Percentiles rank a stretch among this genome's conserved stretches.
Evolutionary conservation across 1,284 basidiomycete genomes (phyloP).

Genomic region (Ustilago esculenta): DNA sequence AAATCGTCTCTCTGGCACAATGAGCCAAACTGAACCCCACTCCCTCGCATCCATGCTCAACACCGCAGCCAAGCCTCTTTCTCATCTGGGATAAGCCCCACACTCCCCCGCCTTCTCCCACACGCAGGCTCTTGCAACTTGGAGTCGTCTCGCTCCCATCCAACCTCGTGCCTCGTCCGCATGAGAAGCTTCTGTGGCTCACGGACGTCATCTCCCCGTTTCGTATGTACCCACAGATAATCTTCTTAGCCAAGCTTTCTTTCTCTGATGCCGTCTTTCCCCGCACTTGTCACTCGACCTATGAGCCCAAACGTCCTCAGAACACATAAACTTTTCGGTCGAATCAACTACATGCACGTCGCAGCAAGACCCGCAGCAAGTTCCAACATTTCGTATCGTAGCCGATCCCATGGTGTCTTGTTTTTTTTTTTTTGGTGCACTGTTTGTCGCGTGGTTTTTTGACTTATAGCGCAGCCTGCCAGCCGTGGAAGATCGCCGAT

Average conservation of each 20-base stretch:
- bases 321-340: no score
- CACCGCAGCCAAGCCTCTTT: no score
- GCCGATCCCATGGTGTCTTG: neutral
- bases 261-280: neutral
- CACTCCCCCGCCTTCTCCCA: no score
- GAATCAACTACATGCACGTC: no score
- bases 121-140: no score
- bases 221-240: neutral
- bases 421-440: neutral
- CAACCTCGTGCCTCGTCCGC: neutral
- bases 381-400: conserved; percentile 4
- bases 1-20: no score
- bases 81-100: no score
- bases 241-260: conserved; percentile 6
- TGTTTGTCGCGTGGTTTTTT: neutral
- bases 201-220: neutral
- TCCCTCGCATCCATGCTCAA: no score
- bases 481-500: conserved; percentile 75
- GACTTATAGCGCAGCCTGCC: conserved; percentile 41
- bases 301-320: no score
- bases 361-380: no score
- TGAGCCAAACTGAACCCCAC: conserved; percentile 7
- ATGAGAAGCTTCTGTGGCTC: no score
- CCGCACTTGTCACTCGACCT: neutral
- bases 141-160: no score